A percentile compares a stretch with the other conserved stretches of the same genome.
phyloP scores from a whole-genome alignment of 148 eudicot species.

The Dysphania ambrosioides region DNA sequence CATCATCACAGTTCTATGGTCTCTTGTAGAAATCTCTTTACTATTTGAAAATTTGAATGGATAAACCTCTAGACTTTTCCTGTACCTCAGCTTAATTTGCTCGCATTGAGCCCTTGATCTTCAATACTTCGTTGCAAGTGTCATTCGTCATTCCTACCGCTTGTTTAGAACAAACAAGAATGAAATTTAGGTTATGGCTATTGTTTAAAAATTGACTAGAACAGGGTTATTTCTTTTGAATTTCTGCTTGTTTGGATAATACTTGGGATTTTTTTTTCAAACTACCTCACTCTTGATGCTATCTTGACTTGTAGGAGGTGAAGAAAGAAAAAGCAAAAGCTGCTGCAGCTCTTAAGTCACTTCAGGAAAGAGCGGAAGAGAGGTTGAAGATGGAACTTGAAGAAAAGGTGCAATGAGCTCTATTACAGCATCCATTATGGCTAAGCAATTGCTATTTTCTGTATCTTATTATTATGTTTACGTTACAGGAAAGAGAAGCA shows the following conservation, averaged over 20 bases:
- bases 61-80: too few relatives aligned
- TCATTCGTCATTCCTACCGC: too few relatives aligned
- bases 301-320: conserved; percentile 50
- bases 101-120: too few relatives aligned
- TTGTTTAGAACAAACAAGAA: too few relatives aligned
- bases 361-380: conserved; percentile 77
- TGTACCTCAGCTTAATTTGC: too few relatives aligned
- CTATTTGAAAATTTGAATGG: too few relatives aligned
- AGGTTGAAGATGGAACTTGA: conserved; percentile 64
- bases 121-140: too few relatives aligned
- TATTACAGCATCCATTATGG: not conserved
- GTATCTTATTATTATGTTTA: conserved; percentile 18
- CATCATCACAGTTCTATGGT: not conserved
- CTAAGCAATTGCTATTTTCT: conserved; percentile 13
- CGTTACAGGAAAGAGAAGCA: conserved; percentile 64
- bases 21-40: too few relatives aligned
- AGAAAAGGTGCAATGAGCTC: conserved; percentile 57
- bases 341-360: conserved; percentile 81
- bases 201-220: too few relatives aligned
- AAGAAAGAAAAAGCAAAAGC: conserved; percentile 77
- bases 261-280: not conserved
- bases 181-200: too few relatives aligned
- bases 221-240: not conserved
- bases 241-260: not conserved
- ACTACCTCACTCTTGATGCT: conserved; percentile 2